These are phyloP conservation scores for Golubevia sp. DNA, from an alignment of 1,284 basidiomycete species.

Conservation along the genomic window DNA sequence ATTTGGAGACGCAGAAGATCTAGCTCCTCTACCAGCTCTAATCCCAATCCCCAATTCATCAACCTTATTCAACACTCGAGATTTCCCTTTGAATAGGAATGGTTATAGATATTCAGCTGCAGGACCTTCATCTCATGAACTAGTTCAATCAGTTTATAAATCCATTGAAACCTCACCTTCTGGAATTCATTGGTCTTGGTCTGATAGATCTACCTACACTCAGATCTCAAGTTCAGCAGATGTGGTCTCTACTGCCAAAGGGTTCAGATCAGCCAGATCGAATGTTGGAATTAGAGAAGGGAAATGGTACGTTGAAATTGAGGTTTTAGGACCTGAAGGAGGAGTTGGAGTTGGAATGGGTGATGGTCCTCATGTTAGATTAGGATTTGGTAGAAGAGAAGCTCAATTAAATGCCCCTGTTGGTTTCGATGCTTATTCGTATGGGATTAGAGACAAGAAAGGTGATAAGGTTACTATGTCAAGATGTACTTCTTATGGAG, in stretches of 20 bases:
- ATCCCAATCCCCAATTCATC: conserved; percentile 13
- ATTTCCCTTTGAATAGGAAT: conserved; percentile 48
- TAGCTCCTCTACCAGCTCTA: conserved; percentile 33
- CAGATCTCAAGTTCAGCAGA: conserved; percentile 81
- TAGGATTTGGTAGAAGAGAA: conserved; percentile 91
- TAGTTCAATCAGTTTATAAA: conserved; percentile 42
- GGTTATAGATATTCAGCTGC: conserved; percentile 52
- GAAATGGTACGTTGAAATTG: conserved; percentile 91
- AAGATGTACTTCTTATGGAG: conserved; percentile 74
- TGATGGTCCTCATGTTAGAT: conserved; percentile 77
- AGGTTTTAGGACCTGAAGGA: conserved; percentile 70
- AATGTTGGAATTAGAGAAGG: conserved; percentile 89
- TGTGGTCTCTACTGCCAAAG: conserved; percentile 78
- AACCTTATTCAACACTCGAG: conserved; percentile 25
- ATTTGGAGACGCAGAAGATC: conserved; percentile 35
- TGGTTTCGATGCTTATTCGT: conserved; percentile 91
- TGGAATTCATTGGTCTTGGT: conserved; percentile 57
- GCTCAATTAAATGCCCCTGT: conserved; percentile 88
- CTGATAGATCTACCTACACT: conserved; percentile 74
- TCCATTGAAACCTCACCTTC: conserved; percentile 36
- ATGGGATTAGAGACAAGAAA: conserved; percentile 85
- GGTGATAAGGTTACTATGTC: conserved; percentile 89
- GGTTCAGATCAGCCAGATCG: conserved; percentile 85
- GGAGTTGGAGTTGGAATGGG: conserved; percentile 64
- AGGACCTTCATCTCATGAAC: conserved; percentile 36